Percentiles rank a stretch among this genome's conserved stretches.
phyloP scores from a whole-genome alignment of 305 asterid genomes.

The Fraxinus floribunda region DNA sequence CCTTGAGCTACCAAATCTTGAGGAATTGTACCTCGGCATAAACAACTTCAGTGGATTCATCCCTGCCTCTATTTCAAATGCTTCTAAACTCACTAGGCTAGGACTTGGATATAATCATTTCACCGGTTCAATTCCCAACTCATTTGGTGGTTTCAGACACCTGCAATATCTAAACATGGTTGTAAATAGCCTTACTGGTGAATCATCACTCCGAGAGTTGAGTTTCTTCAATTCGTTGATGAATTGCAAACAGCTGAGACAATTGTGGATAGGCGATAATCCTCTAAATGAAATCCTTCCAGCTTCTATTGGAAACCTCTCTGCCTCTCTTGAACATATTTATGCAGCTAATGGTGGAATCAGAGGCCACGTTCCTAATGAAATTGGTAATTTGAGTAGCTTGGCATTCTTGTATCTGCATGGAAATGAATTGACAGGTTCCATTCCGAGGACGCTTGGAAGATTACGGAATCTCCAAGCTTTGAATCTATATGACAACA shows the following conservation, averaged over 20 bases:
- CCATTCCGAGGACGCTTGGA: no score
- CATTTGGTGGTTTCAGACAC: constrained; percentile 31
- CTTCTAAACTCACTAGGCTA: constrained; percentile 30
- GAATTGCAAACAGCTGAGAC: constrained; percentile 26
- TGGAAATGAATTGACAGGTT: no score
- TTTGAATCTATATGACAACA: constrained; percentile 15
- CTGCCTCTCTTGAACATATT: constrained; percentile 22
- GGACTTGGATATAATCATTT: constrained; percentile 28
- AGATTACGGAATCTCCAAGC: constrained; percentile 29
- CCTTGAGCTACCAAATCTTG: constrained; percentile 34
- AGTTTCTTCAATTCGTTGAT: constrained; percentile 37
- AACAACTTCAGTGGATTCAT: constrained; percentile 37
- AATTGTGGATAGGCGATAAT: constrained; percentile 22
- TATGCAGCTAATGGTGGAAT: constrained; percentile 21
- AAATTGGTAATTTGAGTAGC: constrained; percentile 37
- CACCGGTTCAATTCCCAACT: constrained; percentile 33
- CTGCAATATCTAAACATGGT: constrained; percentile 19
- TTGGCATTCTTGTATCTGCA: background rate
- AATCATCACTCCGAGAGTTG: constrained; percentile 20
- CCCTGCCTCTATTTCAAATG: constrained; percentile 37
- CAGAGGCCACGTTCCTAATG: constrained; percentile 35
- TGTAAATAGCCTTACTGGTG: constrained; percentile 23
- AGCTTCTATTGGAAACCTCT: constrained; percentile 39
- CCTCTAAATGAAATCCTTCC: constrained; percentile 37
- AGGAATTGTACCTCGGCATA: constrained; percentile 23